Conservation (phyloP, 2,329 filamentous ascomycete species). For the Beauveria pseudobassiana region DNA sequence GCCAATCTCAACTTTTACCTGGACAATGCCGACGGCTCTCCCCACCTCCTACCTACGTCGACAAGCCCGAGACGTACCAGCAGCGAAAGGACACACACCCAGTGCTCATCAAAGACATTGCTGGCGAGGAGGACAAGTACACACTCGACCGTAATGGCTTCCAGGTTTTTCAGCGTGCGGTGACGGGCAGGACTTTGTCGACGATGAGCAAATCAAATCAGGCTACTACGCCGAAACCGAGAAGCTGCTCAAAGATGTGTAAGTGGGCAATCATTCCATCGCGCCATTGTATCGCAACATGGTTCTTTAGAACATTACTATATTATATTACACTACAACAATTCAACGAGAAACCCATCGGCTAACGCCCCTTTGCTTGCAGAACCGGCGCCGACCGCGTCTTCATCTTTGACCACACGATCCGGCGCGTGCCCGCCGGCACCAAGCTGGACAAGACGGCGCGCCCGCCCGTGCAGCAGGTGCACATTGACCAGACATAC, state of each 20-base stretch:
- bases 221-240: constrained; percentile 70
- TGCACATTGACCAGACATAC: constrained; percentile 54
- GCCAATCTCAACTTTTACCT: constrained; percentile 32
- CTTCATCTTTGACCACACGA: constrained; percentile 57
- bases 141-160: constrained; percentile 33
- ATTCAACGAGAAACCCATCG: not conserved
- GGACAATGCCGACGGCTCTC: constrained; percentile 33
- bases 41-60: constrained; percentile 29
- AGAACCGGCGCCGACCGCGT: constrained; percentile 49
- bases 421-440: constrained; percentile 29
- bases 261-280: constrained; percentile 14
- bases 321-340: no score
- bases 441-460: constrained; percentile 39
- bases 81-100: constrained; percentile 20
- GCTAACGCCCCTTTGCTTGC: not conserved
- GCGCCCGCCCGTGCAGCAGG: constrained; percentile 32
- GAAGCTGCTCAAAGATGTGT: constrained; percentile 54
- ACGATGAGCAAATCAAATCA: constrained; percentile 54
- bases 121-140: constrained; percentile 27
- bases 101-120: constrained; percentile 28
- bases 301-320: no score
- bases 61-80: constrained; percentile 27
- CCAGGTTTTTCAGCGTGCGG: constrained; percentile 23
- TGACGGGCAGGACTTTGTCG: constrained; percentile 30
- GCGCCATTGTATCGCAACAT: no score